Evolutionary conservation across 2,329 filamentous ascomycete genomes (phyloP).

Genomic region (Epicoccum nigrum): DNA sequence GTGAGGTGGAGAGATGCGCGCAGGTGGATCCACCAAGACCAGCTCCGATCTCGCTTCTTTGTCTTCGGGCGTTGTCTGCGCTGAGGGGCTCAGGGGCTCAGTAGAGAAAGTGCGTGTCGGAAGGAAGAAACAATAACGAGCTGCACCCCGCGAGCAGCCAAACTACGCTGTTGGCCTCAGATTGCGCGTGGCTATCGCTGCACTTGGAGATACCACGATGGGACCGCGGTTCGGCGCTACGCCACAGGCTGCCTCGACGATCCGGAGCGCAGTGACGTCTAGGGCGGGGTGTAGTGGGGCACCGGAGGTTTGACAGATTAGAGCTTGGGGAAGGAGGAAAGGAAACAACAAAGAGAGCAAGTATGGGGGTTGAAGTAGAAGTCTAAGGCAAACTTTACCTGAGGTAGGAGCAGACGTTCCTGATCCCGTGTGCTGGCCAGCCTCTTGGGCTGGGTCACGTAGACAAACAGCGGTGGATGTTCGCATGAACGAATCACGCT

Average conservation of each 20-base stretch:
- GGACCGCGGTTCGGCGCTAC: constrained; percentile 24
- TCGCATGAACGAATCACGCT: constrained; percentile 36
- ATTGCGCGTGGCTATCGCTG: constrained; percentile 17
- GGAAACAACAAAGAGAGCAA: constrained; percentile 11
- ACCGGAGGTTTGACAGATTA: constrained; percentile 9
- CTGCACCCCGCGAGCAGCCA: constrained; percentile 1
- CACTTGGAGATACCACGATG: constrained; percentile 26
- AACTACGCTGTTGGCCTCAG: neutral
- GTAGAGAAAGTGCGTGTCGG: neutral
- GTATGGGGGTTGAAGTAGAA: constrained; percentile 9
- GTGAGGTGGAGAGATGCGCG: constrained; percentile 30
- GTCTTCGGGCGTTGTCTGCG: constrained; percentile 9
- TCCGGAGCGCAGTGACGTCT: constrained; percentile 32
- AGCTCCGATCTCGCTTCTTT: constrained; percentile 34
- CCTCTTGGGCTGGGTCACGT: constrained; percentile 34
- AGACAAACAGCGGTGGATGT: constrained; percentile 33
- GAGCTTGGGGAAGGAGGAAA: constrained; percentile 4
- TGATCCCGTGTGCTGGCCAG: constrained; percentile 34
- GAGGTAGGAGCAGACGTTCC: too few relatives aligned
- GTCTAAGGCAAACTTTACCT: constrained; percentile 21
- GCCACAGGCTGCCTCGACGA: constrained; percentile 24
- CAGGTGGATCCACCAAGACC: constrained; percentile 32
- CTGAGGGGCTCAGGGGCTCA: constrained; percentile 4
- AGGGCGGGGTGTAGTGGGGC: constrained; percentile 20
- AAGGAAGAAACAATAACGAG: constrained; percentile 2